Conservation (phyloP, 257 asterid genomes). For the Solanum commersonii region DNA sequence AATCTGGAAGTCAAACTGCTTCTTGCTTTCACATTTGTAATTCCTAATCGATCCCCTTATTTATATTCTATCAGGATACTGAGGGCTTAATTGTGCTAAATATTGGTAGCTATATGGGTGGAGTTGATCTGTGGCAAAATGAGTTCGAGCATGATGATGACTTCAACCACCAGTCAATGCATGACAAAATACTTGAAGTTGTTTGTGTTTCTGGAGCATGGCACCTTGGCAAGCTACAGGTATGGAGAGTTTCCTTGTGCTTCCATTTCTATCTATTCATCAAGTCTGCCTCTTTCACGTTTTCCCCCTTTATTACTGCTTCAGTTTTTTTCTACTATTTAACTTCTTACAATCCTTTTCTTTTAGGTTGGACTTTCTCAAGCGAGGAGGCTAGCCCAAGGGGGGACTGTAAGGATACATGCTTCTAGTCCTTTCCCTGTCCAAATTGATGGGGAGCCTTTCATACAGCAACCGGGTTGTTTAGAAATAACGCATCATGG, state of each 20-base stretch:
- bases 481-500: conserved; percentile 68
- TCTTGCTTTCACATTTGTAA: neutral
- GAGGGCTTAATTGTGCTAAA: conserved; percentile 87
- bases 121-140: conserved; percentile 90
- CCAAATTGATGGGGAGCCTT: conserved; percentile 89
- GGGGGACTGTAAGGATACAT: conserved; percentile 48
- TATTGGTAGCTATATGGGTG: conserved; percentile 92
- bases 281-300: neutral
- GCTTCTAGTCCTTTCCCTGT: conserved; percentile 80
- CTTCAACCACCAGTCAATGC: conserved; percentile 65
- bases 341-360: conserved; percentile 3
- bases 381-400: conserved; percentile 89
- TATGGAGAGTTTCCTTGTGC: conserved; percentile 9
- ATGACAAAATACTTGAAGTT: conserved; percentile 83
- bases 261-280: neutral
- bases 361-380: conserved; percentile 81
- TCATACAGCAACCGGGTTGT: conserved; percentile 80
- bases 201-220: conserved; percentile 81
- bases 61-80: conserved; percentile 39
- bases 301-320: neutral
- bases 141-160: conserved; percentile 65
- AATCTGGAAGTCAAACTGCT: neutral
- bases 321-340: neutral
- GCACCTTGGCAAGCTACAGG: conserved; percentile 96
- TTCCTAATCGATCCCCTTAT: conserved; percentile 5